Base-by-base conservation (phyloP, 2,329 filamentous ascomycete species). In the Colletotrichum trifolii region DNA sequence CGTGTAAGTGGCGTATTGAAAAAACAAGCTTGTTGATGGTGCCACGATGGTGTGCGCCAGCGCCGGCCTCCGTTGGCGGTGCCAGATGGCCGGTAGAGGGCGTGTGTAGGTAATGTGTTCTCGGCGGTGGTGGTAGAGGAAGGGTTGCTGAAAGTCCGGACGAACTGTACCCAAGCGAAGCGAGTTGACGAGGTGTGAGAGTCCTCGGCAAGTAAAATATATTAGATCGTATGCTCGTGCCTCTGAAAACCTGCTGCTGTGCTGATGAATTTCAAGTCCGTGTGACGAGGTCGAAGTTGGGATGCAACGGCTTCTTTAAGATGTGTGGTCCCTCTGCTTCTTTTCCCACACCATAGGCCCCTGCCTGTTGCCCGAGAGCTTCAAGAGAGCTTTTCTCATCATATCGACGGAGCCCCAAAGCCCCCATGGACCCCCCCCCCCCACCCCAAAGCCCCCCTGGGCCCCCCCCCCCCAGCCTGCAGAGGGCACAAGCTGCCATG, bases 81-180 rank as follows among this genome's bases (percentile, higher is more conserved):
- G 40, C 52, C 47, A 62, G 47, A 15, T 15, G 45, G 36, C 47
- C 36, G 47, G 63, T 36, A 48, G 34, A n/a, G 42, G 33, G 45
- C 45, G 34, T 17, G 53, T 36, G 55, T 54, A 43, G 15, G 54
- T 54, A 34, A 25, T 38, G 42, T 33, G 25, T 25, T 25, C 4
- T 25, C 47, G n/a, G 43, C 33, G 25, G 33, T 9, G 38, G 2
- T 17, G 17, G 17, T 17, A 17, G 17, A 17, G 17, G 17, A 17
- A 17, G 17, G 17, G 17, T 52, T 40, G 47, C 53, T 50, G 38
- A 50, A 43, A 39, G 43, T 55, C 55, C 49, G 56, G 50, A 60
- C 61, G 49, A 54, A n/a, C 43, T 60, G 56, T 39, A 60, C 57
- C 58, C 58, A 40, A 55, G 50, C 50, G 35, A 50, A 34, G 52